Evolutionary conservation across 345 rosid genomes (phyloP).

Genomic region (Citrus unshiu): DNA sequence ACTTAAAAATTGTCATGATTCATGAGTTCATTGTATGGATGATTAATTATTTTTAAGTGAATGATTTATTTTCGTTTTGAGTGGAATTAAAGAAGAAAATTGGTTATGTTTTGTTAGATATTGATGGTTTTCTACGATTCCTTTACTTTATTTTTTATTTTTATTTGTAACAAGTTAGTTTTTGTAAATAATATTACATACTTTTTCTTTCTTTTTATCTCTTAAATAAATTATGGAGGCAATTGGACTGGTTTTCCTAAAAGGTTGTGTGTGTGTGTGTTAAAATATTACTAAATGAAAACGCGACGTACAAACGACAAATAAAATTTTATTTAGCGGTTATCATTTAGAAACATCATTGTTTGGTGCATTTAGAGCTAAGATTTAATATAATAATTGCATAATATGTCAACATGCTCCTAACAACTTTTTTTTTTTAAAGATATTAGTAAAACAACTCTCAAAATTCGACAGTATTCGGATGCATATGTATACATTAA

Average conservation of each 20-base stretch:
- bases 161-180: no score
- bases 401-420: background rate
- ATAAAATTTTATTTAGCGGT: no score
- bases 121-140: background rate
- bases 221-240: no score
- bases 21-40: background rate
- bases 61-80: background rate
- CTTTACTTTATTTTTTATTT: background rate
- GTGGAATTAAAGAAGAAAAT: background rate
- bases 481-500: background rate
- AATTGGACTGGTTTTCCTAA: no score
- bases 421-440: background rate
- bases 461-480: background rate
- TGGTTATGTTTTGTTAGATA: background rate
- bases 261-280: no score
- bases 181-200: no score
- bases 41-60: background rate
- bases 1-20: background rate
- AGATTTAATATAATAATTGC: background rate
- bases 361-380: no score
- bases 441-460: background rate
- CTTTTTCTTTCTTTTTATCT: no score
- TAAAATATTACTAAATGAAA: no score
- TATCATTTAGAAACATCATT: no score
- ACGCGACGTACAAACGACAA: no score